These are phyloP conservation scores for Gossypium anomalum DNA, from an alignment of 345 rosid genomes.

Conservation along the genomic window DNA sequence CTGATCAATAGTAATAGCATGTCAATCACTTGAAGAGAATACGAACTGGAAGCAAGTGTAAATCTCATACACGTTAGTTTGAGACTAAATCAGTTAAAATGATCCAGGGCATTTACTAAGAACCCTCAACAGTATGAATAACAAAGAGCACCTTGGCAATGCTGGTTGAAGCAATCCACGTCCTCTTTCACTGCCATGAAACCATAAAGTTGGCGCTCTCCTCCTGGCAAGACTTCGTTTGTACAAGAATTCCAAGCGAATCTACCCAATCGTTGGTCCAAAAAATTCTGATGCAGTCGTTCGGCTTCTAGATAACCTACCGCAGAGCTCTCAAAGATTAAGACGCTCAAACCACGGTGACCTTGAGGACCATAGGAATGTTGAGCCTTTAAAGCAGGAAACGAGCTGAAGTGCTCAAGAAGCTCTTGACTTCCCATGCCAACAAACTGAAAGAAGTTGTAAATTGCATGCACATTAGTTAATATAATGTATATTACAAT, in stretches of 20 bases:
- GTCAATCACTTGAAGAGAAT: background rate
- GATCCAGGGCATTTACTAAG: background rate
- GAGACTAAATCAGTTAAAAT: background rate
- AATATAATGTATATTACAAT: background rate
- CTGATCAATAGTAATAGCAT: conserved; percentile 1
- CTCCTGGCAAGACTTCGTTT: background rate
- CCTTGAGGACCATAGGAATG: conserved; percentile 13
- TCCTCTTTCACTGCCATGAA: conserved; percentile 20
- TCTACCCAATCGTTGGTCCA: background rate
- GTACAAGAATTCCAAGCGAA: background rate
- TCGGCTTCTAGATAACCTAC: conserved; percentile 15
- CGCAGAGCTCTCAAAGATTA: conserved; percentile 12
- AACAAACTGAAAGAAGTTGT: conserved; percentile 7
- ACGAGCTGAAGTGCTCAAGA: conserved; percentile 12
- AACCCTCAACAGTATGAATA: background rate
- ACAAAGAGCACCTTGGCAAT: conserved; percentile 10
- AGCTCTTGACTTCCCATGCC: conserved; percentile 20
- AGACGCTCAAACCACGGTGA: conserved; percentile 12
- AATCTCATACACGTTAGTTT: background rate
- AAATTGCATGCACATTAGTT: background rate
- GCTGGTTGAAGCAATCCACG: conserved; percentile 1
- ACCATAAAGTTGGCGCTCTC: conserved; percentile 15
- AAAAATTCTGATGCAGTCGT: background rate
- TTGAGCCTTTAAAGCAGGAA: conserved; percentile 4
- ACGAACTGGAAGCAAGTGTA: background rate